These are phyloP conservation scores for Blastomyces parvus DNA, from an alignment of 2,329 filamentous ascomycete genomes.

Conservation along the genomic window DNA sequence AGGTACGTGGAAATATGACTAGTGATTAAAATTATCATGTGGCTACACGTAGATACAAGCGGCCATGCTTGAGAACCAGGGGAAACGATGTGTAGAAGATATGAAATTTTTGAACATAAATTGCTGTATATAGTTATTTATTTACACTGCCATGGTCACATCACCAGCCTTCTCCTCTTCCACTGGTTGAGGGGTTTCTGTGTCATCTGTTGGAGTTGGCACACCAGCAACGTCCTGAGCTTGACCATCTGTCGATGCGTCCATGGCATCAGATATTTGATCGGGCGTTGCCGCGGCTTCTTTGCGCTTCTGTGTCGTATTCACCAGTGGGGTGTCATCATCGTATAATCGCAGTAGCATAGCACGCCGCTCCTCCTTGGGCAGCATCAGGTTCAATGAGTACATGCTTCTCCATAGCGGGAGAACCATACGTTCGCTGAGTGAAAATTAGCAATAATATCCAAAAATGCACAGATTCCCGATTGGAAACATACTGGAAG, in stretches of 20 bases:
- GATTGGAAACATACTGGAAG: slow-evolving; percentile 36
- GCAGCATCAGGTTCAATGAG: slow-evolving; percentile 91
- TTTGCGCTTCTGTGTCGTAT: slow-evolving; percentile 36
- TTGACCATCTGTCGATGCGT: not conserved
- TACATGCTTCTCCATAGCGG: slow-evolving; percentile 91
- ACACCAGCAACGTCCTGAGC: slow-evolving; percentile 7
- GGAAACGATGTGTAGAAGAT: not conserved
- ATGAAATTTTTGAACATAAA: not conserved
- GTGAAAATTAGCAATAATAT: slow-evolving; percentile 1
- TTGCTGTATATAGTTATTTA: not conserved
- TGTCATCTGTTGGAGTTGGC: slow-evolving; percentile 1
- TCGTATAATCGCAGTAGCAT: slow-evolving; percentile 90
- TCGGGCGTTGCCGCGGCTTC: slow-evolving; percentile 14
- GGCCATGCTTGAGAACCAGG: not conserved
- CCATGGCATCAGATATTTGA: not conserved
- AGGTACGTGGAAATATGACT: not conserved
- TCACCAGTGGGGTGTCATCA: slow-evolving; percentile 74
- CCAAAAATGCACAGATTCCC: slow-evolving; percentile 16
- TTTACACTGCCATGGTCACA: not conserved
- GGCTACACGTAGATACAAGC: not conserved
- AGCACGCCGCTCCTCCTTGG: slow-evolving; percentile 88
- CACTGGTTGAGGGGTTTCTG: slow-evolving; percentile 2
- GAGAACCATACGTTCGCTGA: slow-evolving; percentile 68
- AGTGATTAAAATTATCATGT: not conserved
- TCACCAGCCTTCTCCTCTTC: not conserved